Conservation (phyloP, 164 flowering plant genomes). For the Umbellularia californica region DNA sequence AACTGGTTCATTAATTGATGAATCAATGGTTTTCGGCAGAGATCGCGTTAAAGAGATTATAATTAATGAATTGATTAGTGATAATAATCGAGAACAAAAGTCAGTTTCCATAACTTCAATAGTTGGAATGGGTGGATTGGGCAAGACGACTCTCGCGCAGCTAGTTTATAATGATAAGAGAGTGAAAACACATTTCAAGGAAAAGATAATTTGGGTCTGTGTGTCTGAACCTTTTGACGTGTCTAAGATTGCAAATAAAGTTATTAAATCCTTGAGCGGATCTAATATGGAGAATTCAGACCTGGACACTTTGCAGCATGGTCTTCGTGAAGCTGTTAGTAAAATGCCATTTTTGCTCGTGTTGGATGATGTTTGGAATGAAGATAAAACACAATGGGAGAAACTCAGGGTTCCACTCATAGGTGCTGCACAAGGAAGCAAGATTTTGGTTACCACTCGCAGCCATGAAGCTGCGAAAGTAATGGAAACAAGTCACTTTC, state of each 20-base stretch:
- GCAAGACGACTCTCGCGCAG: slow-evolving; percentile 1
- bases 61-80: not conserved
- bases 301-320: no score
- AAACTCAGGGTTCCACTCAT: not conserved
- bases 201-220: not conserved
- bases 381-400: not conserved
- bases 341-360: not conserved
- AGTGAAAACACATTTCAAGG: not conserved
- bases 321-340: not conserved
- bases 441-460: slow-evolving; percentile 2
- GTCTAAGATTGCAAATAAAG: not conserved
- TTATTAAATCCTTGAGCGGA: no score
- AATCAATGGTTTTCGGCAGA: not conserved
- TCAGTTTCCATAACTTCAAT: not conserved
- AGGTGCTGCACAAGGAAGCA: not conserved
- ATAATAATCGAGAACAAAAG: not conserved
- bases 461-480: not conserved
- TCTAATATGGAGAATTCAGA: rapidly evolving
- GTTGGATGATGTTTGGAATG: slow-evolving; percentile 1
- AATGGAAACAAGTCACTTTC: not conserved
- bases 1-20: not conserved
- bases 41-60: not conserved
- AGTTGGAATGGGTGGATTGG: slow-evolving; percentile 3
- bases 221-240: not conserved
- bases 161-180: not conserved